Base-by-base conservation (phyloP, 352 stramenopile genomes). In the Globisporangium emineosum region DNA sequence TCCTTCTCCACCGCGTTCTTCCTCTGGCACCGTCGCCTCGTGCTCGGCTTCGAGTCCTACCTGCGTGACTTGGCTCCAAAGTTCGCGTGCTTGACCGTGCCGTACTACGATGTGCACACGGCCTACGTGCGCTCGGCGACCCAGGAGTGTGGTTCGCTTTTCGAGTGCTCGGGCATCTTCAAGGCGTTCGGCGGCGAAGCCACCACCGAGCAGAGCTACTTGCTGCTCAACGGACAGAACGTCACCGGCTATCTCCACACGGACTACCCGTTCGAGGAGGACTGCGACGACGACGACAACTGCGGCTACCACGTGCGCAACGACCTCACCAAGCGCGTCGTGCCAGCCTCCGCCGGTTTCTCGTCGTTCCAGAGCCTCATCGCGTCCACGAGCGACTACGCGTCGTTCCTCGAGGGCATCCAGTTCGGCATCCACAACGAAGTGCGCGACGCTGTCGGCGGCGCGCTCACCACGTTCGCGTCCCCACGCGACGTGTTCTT, bases 81-180 rank as follows among this genome's bases (percentile, higher is more conserved):
- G 57, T 93, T 81, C 52, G 76, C 73, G 4, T 93, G 84, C 54
- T 49, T 93, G 25, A 91, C 84, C 19, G 43, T 93, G 23, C 84
- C 82, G n/a, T 93, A 88, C 79, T 93, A 86, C 60, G 84, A 93
- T 63, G 76, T 90, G 27, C 77, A 88, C 69, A 84, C 79, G 60
- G 81, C 77, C 21, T 90, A 88, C 71, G 62, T 78, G 8, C 71
- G 82, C 23, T 61, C 70, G 0, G 76, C 76, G 8, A 82, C 71
- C 35, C 72, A 71, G 2, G 66, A 83, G 57, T 90, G 81, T 54
- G 51, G 35, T 56, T 85, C 76, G 69, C 80, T 90, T 68, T 86
- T 73, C 60, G 79, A 86, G 49, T 90, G 81, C 66, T 88, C 77
- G 30, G 67, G 65, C 30, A 86, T 90, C 65, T 88, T 90, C 58